phyloP scores from a whole-genome alignment of 805 yeast species.

The Wickerhamiella kazuoi region DNA sequence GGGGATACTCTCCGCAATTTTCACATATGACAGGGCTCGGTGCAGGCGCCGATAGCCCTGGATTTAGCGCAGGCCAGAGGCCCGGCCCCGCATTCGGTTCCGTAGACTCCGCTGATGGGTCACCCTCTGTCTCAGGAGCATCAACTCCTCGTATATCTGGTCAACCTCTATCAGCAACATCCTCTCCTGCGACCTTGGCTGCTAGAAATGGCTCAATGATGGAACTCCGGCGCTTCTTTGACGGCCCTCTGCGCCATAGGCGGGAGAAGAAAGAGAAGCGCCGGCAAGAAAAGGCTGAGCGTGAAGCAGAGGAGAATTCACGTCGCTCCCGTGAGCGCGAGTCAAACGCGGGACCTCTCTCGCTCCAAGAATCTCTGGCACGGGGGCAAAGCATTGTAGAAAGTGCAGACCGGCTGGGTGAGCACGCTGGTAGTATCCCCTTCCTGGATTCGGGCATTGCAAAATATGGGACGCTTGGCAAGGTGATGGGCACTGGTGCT shows the following conservation, averaged over 20 bases:
- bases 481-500: conserved; percentile 76
- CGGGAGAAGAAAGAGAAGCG: neutral
- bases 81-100: neutral
- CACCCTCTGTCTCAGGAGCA: neutral
- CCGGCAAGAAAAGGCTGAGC: neutral
- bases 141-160: conserved; percentile 6
- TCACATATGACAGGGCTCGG: no score
- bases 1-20: neutral
- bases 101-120: neutral
- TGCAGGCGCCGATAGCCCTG: no score
- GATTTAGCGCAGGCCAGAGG: no score
- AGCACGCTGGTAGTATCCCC: conserved; percentile 16
- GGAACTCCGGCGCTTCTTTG: conserved; percentile 15
- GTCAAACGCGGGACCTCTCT: neutral
- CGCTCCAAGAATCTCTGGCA: neutral
- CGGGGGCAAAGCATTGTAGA: neutral
- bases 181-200: neutral
- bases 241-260: neutral
- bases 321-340: neutral
- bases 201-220: conserved; percentile 4
- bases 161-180: conserved; percentile 6
- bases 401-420: neutral
- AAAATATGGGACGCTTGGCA: conserved; percentile 61
- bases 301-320: neutral
- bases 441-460: conserved; percentile 29